Evolutionary conservation across 192 early-diverging fungal genomes (phyloP), one percentile per base, ranked within the genome.

Genomic region (Phlyctochytrium planicorne): DNA sequence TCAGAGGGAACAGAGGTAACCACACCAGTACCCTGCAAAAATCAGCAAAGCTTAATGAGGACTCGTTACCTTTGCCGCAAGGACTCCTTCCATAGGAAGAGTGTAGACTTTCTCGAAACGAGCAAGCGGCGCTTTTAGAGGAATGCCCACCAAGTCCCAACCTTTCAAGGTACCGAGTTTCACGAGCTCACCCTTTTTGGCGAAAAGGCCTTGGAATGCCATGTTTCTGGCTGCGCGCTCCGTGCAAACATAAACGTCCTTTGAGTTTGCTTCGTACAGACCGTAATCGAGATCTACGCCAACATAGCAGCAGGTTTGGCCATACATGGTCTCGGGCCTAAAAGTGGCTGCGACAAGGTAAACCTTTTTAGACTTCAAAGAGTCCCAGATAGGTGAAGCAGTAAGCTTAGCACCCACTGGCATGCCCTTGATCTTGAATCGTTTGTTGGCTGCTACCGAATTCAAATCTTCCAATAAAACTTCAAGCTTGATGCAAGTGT

Each of bases 321-420:
- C 97, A 72, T 98, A 97, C 96, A 99, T 99, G 72, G 97, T 99
- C 81, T 99, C 97, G 1, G 97, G 97, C 31, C 95, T 86, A 59
- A 98, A 80, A 59, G 97, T 99, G 53, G 93, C 97, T 24, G 97
- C 96, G 16, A 98, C 93, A 64, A 97, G 77, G 77, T 81, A 99
- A 27, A 99, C 75, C 32, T 85, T 84, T 78, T 94, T 92, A 52
- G 83, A 87, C 25, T 78, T 83, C 31, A 96, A 78, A 25, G 68
- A 82, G 31, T 85, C 76, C 32, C 82, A 65, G 81, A 91, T 88
- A 32, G 87, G 81, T 0, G 53, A 34, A 27, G 61, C 34, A 3
- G 66, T 61, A 6, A 85, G 57, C 34, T 72, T 75, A 31, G 76
- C 20, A 33, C 85, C 85, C 34, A 87, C 85, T 24, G 80, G 81